Evolutionary conservation across 805 yeast species (phyloP).

Genomic region (Yarrowia porcina): DNA sequence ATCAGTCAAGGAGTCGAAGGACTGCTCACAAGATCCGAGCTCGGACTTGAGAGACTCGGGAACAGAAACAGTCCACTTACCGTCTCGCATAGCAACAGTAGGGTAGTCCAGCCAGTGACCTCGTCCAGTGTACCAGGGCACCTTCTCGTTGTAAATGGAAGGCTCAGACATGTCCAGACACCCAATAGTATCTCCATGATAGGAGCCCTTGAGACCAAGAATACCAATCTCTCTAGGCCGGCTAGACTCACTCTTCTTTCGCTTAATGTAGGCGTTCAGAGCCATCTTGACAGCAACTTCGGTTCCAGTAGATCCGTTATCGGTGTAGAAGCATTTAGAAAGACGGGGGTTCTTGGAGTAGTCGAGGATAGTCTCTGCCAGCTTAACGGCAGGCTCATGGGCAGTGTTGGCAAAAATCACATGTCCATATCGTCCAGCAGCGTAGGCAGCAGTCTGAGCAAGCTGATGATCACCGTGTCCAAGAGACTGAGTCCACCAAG

Average conservation of each 20-base stretch:
- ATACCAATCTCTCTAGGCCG: slow-evolving; percentile 29
- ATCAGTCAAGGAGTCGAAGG: slow-evolving; percentile 26
- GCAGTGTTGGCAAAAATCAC: slow-evolving; percentile 33
- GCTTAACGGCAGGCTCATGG: slow-evolving; percentile 33
- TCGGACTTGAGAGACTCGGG: slow-evolving; percentile 26
- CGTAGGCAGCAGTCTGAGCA: slow-evolving; percentile 33
- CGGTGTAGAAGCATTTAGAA: slow-evolving; percentile 32
- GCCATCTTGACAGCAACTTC: slow-evolving; percentile 36
- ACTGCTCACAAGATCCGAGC: slow-evolving; percentile 17
- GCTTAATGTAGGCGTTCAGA: slow-evolving; percentile 29
- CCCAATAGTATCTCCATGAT: slow-evolving; percentile 36
- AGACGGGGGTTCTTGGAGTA: slow-evolving; percentile 29
- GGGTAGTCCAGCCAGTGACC: slow-evolving; percentile 35
- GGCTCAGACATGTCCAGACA: slow-evolving; percentile 34
- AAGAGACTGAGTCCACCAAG: slow-evolving; percentile 36
- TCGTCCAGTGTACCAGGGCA: slow-evolving; percentile 32
- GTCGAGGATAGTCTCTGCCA: slow-evolving; percentile 30
- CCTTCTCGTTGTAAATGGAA: slow-evolving; percentile 31
- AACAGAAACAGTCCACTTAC: slow-evolving; percentile 30
- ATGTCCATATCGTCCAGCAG: slow-evolving; percentile 35
- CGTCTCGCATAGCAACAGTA: slow-evolving; percentile 29
- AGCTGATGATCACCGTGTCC: slow-evolving; percentile 33
- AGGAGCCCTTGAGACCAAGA: slow-evolving; percentile 32
- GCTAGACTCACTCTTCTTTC: not conserved
- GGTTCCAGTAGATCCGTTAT: slow-evolving; percentile 35